Base-by-base conservation (phyloP, 139 green algal genomes). In the Mesotaenium endlicherianum region DNA sequence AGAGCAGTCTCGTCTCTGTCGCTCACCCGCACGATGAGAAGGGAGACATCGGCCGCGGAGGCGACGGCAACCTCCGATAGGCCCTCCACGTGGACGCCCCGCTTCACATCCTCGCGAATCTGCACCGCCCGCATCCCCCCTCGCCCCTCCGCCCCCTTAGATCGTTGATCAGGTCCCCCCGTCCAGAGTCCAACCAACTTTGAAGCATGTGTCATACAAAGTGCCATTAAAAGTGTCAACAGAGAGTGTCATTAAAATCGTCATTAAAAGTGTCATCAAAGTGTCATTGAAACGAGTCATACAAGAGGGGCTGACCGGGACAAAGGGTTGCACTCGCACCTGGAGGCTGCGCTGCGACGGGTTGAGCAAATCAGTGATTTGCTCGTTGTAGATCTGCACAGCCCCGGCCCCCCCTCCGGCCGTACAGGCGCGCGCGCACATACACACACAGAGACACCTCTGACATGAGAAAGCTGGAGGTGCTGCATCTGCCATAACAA, bases 341-440 rank as follows among this genome's bases (percentile, higher is more conserved):
- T 87, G 75, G 8, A 88, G 50, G 50, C 85, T 84, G 42, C 16
- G 16, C 11, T 41, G 2, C 5, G 42, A 43, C 20, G 50, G 57
- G n/a, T 67, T 41, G 6, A 90, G 75, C 64, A 98, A 88, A 82
- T 98, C 95, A 3, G 88, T 93, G 39, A 98, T 93, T 44, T 91
- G 91, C 86, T 99, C 96, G 72, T 98, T 98, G 91, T 99, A 99
- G 44, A 98, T 97, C 91, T 90, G 94, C 30, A 79, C 60, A 72
- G 11, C 26, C 53, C 53, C 20, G 26, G 26, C 53, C 26, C 20
- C 26, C 26, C 26, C 26, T 64, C n/a, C n/a, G n/a, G n/a, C n/a
- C n/a, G n/a, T n/a, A n/a, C n/a, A n/a, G n/a, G n/a, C n/a, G n/a
- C n/a, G n/a, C n/a, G n/a, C n/a, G n/a, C n/a, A n/a, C n/a, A n/a